Base-by-base conservation (phyloP, 2,329 filamentous ascomycete genomes). In the Xylaria sp. region DNA sequence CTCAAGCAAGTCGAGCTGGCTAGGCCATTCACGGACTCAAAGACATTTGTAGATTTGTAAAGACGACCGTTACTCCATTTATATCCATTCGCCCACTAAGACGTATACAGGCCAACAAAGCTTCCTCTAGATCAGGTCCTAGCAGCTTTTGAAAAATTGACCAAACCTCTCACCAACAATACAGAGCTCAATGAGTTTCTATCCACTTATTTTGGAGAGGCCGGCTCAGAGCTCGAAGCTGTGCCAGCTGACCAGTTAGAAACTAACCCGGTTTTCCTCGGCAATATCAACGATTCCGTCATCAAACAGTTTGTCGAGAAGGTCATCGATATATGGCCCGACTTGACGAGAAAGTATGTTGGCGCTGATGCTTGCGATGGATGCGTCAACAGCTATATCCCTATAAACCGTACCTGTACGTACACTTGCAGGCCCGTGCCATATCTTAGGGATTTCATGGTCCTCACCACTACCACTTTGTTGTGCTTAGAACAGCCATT, bases 1-100 rank as follows among this genome's bases (percentile, higher is more conserved):
- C 79, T 90, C 2, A 79, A 81, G 62, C 80, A 85, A 64, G 83
- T 90, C 48, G 82, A 90, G 76, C 78, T 90, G 9, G 87, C 87
- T 2, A 78, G 77, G 23, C 87, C 87, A 0, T 90, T 90, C 66
- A 75, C 79, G 13, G 88, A 90, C 75, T 90, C 87, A 62, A 90
- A 90, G 79, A 89, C 87, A 1, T 90, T 89, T 71, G 88, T 90
- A 43, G 88, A 90, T 71, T 86, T 89, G 85, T 86, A 77, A 76
- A 79, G 75, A 21, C 19, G 7, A n/a, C 27, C 6, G 6, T 7
- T 54, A 13, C 19, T 31, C 21, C 6, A 15, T 10, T 33, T 21
- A 17, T n/a, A 11, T 11, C 17, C 0, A 33, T 31, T 29, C 21
- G 23, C 54, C 40, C 19, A 51, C 60, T 69, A 64, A 68, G 58